Conservation (phyloP, 805 yeast species). For the Myxozyma nipponensis region DNA sequence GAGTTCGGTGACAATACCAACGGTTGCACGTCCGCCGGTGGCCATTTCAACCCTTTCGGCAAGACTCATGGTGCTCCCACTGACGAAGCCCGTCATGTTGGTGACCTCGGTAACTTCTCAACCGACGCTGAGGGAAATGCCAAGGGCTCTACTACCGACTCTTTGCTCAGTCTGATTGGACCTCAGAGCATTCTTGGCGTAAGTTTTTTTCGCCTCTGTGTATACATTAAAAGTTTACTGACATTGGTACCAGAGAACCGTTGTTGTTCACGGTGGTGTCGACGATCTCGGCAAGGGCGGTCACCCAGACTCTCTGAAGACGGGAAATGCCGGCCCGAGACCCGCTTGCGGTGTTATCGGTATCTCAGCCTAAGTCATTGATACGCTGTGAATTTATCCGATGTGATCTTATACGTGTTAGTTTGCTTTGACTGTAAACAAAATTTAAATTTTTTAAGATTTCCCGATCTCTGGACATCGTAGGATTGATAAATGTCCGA, state of each 20-base stretch:
- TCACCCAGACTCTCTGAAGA: conserved; percentile 76
- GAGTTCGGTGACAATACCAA: conserved; percentile 98
- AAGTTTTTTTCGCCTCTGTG: not conserved
- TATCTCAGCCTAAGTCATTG: conserved; percentile 24
- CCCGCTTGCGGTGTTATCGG: conserved; percentile 73
- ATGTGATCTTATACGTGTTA: too few species aligned
- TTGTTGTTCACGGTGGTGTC: conserved; percentile 80
- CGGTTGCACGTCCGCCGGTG: conserved; percentile 98
- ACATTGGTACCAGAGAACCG: conserved; percentile 49
- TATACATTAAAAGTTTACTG: not conserved
- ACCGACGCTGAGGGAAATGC: conserved; percentile 88
- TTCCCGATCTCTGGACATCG: too few species aligned
- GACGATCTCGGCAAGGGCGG: conserved; percentile 94
- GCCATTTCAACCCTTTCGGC: conserved; percentile 90
- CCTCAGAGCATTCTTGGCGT: conserved; percentile 77
- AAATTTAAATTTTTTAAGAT: too few species aligned
- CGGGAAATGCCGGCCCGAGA: conserved; percentile 94
- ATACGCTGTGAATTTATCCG: too few species aligned
- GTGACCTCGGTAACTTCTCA: conserved; percentile 92
- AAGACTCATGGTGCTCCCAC: conserved; percentile 91
- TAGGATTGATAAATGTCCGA: too few species aligned
- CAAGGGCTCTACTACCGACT: conserved; percentile 80
- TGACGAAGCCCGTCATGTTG: conserved; percentile 76
- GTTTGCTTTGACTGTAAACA: too few species aligned
- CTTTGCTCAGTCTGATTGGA: conserved; percentile 75